Percentiles rank a stretch among this genome's conserved stretches.
These are phyloP conservation scores for Ligustrum vulgare DNA, from an alignment of 257 asterid species.

Conservation along the genomic window DNA sequence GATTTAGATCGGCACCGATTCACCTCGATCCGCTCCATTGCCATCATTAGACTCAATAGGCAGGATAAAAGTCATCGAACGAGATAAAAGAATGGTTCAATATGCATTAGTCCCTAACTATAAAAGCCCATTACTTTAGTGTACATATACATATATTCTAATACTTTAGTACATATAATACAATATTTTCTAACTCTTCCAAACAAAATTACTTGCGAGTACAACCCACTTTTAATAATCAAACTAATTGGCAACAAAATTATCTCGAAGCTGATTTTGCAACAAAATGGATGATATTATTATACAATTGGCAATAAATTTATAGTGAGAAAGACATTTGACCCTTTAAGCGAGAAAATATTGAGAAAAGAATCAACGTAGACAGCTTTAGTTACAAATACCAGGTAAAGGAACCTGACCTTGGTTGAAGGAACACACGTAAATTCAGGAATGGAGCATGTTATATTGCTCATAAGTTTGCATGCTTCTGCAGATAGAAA, in stretches of 20 bases:
- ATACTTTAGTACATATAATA: too few relatives aligned
- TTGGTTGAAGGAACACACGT: constrained; percentile 88
- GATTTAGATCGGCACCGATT: too few relatives aligned
- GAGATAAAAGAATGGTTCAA: too few relatives aligned
- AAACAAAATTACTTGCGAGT: background rate
- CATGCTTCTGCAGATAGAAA: constrained; percentile 67
- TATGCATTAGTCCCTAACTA: too few relatives aligned
- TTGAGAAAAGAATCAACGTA: background rate
- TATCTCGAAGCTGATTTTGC: background rate
- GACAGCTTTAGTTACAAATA: constrained; percentile 3
- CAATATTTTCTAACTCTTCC: too few relatives aligned
- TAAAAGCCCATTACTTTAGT: too few relatives aligned
- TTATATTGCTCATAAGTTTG: constrained; percentile 78
- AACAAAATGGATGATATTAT: background rate
- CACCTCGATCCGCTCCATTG: too few relatives aligned
- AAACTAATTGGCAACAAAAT: background rate
- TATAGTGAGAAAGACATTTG: background rate
- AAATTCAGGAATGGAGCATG: constrained; percentile 95
- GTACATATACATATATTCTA: too few relatives aligned
- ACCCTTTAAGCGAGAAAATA: constrained; percentile 1
- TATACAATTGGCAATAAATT: constrained; percentile 7
- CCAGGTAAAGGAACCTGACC: constrained; percentile 44
- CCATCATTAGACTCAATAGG: too few relatives aligned
- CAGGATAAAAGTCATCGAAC: too few relatives aligned
- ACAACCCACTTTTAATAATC: constrained; percentile 1